A percentile compares a stretch with the other conserved stretches of the same genome.
Evolutionary conservation across 805 yeast genomes (phyloP).

Genomic region (Ogataea zsoltii): DNA sequence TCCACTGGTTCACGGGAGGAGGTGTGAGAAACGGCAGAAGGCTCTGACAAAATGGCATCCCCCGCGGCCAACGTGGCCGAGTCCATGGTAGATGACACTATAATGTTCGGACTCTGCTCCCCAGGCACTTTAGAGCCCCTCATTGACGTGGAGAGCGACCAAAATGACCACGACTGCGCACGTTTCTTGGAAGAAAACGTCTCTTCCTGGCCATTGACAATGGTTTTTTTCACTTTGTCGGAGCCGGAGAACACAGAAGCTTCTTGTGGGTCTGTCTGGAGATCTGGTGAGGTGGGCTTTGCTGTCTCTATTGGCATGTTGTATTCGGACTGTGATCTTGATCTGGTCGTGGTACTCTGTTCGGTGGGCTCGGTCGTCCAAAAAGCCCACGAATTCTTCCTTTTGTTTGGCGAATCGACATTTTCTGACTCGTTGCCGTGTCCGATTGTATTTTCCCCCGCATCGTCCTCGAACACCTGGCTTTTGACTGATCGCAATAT

Average conservation of each 20-base stretch:
- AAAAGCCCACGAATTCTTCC: constrained; percentile 30
- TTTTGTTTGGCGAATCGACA: not conserved
- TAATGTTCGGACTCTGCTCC: not conserved
- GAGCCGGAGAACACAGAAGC: not conserved
- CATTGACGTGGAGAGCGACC: constrained; percentile 16
- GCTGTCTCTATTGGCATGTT: not conserved
- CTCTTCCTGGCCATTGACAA: constrained; percentile 11
- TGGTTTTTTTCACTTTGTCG: constrained; percentile 13
- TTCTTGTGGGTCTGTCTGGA: not conserved
- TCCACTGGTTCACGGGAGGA: constrained; percentile 2
- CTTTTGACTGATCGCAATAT: constrained; percentile 20
- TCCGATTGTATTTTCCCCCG: constrained; percentile 1
- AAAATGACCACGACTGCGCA: constrained; percentile 32
- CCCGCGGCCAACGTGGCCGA: constrained; percentile 6
- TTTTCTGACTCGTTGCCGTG: not conserved
- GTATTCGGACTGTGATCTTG: constrained; percentile 3
- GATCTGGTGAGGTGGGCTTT: not conserved
- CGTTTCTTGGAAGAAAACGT: constrained; percentile 10
- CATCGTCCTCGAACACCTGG: constrained; percentile 25
- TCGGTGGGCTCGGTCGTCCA: constrained; percentile 18
- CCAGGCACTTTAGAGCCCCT: not conserved
- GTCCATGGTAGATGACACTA: not conserved
- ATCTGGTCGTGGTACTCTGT: not conserved
- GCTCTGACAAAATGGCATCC: constrained; percentile 28
- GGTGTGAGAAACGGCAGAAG: constrained; percentile 13